These are phyloP conservation scores for Clitopilus hobsonii DNA, from an alignment of 768 basidiomycete genomes.

Conservation along the genomic window DNA sequence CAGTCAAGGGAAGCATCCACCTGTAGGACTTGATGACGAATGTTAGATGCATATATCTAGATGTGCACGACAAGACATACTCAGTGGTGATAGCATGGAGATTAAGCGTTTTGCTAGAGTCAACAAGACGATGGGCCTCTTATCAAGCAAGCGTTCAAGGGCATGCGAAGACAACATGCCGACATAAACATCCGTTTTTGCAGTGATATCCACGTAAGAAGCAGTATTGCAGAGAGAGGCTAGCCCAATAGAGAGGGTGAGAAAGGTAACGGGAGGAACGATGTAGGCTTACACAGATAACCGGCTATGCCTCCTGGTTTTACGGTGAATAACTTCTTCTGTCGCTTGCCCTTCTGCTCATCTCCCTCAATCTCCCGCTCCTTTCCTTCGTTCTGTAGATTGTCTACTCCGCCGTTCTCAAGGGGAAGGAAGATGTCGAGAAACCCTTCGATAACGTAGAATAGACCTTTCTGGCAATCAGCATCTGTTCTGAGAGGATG, in stretches of 20 bases:
- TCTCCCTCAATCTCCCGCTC: not conserved
- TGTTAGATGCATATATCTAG: constrained; percentile 2
- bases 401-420: constrained; percentile 24
- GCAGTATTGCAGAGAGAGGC: constrained; percentile 88
- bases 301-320: constrained; percentile 98
- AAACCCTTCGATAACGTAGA: constrained; percentile 95
- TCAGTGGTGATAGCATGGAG: constrained; percentile 87
- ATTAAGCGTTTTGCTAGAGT: constrained; percentile 96
- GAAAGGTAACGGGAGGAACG: not conserved
- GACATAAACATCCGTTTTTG: constrained; percentile 98
- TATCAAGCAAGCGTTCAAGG: constrained; percentile 85
- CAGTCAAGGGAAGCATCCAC: constrained; percentile 97
- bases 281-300: constrained; percentile 65
- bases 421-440: constrained; percentile 82
- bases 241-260: constrained; percentile 19
- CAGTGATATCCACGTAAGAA: constrained; percentile 94
- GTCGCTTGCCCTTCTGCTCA: constrained; percentile 23
- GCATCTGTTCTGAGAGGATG: no score
- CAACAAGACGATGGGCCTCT: constrained; percentile 90
- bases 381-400: constrained; percentile 2
- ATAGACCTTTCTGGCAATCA: constrained; percentile 49
- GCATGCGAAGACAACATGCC: constrained; percentile 89
- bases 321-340: constrained; percentile 84
- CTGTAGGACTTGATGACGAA: constrained; percentile 96
- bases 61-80: constrained; percentile 34